Conservation (phyloP, 23 red algal genomes). For the Gracilaria domingensis region DNA sequence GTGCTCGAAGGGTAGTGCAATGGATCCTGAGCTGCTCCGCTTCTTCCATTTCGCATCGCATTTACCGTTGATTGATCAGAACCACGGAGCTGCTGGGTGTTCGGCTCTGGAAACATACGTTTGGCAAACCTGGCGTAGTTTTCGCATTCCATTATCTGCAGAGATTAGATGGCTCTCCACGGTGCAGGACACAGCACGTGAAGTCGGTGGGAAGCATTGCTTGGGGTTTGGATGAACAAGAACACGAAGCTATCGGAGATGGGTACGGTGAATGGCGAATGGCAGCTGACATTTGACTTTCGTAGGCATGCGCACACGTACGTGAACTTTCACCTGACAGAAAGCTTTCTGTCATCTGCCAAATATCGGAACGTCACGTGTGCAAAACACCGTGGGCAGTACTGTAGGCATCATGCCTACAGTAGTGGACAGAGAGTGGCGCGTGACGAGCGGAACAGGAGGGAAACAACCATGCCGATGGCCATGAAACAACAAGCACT, state of each 20-base stretch:
- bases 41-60: not conserved
- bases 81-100: not conserved
- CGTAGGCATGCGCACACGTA: no score
- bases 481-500: not conserved
- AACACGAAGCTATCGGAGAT: no score
- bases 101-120: not conserved
- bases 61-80: not conserved
- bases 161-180: not conserved
- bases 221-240: no score
- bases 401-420: no score
- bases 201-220: not conserved
- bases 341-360: no score
- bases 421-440: not conserved
- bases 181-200: not conserved
- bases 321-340: no score
- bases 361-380: not conserved
- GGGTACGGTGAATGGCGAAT: no score
- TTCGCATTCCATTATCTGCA: not conserved
- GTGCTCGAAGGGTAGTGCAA: conserved; percentile 43
- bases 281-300: no score
- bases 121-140: not conserved
- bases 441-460: not conserved
- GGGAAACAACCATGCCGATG: not conserved
- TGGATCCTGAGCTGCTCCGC: conserved; percentile 39
- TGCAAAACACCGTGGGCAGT: not conserved